Conservation (phyloP, 2,329 filamentous ascomycete species). For the Emmonsia crescens region DNA sequence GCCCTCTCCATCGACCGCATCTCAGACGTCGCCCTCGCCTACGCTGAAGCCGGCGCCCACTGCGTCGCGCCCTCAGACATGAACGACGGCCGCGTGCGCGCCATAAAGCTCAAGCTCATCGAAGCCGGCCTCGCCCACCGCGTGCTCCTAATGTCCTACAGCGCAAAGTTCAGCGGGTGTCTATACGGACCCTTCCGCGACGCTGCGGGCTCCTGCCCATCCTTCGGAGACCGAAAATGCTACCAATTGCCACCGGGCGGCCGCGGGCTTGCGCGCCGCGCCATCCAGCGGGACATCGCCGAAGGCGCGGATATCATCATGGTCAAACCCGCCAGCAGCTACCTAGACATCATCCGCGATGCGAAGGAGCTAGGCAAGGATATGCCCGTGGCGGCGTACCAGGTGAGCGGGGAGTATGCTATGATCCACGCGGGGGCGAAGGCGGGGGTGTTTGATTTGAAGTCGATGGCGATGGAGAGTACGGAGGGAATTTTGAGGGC, state of each 20-base stretch:
- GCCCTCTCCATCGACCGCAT: constrained; percentile 86
- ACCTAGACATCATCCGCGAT: constrained; percentile 94
- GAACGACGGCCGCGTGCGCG: constrained; percentile 95
- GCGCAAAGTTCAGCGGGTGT: constrained; percentile 93
- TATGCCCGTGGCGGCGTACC: constrained; percentile 87
- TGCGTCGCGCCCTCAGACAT: constrained; percentile 97
- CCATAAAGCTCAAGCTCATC: constrained; percentile 96
- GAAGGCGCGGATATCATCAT: constrained; percentile 98
- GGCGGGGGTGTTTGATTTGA: constrained; percentile 91
- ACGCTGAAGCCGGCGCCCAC: constrained; percentile 90
- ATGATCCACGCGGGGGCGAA: constrained; percentile 97
- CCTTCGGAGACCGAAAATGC: constrained; percentile 89
- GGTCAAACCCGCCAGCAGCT: constrained; percentile 95
- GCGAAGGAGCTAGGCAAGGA: constrained; percentile 90
- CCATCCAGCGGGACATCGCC: constrained; percentile 77
- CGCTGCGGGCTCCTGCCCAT: constrained; percentile 79
- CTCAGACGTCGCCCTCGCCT: constrained; percentile 93
- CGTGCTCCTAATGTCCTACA: constrained; percentile 92
- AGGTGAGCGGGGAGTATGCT: constrained; percentile 92
- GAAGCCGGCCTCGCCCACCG: constrained; percentile 88
- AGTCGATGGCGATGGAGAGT: constrained; percentile 87
- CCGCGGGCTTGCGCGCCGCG: constrained; percentile 78
- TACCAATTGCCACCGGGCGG: constrained; percentile 94
- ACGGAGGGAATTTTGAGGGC: constrained; percentile 88
- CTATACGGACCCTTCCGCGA: constrained; percentile 96